A percentile compares a stretch with the other conserved stretches of the same genome.
These are phyloP conservation scores for Sclerotinia borealis DNA, from an alignment of 2,329 filamentous ascomycete genomes.

Conservation along the genomic window DNA sequence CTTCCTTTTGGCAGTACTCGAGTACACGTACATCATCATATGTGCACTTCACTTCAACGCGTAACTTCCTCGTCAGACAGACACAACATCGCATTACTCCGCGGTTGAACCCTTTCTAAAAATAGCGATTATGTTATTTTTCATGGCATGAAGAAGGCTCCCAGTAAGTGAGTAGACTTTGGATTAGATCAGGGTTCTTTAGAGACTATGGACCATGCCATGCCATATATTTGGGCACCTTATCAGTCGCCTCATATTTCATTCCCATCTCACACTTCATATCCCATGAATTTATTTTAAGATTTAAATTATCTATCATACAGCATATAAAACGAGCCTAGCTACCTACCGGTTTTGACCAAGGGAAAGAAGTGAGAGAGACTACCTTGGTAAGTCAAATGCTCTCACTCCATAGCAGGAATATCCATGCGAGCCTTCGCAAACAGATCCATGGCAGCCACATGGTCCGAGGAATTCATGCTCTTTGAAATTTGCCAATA, in stretches of 20 bases:
- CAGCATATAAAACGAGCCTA: background rate
- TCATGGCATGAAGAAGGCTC: too few species aligned
- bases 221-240: too few species aligned
- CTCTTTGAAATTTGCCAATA: slow-evolving; percentile 1
- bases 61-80: too few species aligned
- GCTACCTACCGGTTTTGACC: background rate
- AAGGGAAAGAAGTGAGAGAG: background rate
- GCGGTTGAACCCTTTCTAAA: too few species aligned
- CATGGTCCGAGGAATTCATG: background rate
- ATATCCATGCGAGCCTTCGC: background rate
- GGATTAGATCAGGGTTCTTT: too few species aligned
- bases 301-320: slow-evolving; percentile 3
- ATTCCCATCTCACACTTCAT: background rate
- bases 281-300: background rate
- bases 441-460: background rate
- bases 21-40: too few species aligned
- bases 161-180: too few species aligned
- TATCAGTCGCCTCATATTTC: background rate
- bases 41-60: too few species aligned
- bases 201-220: too few species aligned
- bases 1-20: too few species aligned
- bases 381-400: background rate
- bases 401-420: background rate
- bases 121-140: too few species aligned
- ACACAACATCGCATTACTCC: too few species aligned